phyloP scores from a whole-genome alignment of 2,329 filamentous ascomycete species.

The Acrodontium crateriforme region DNA sequence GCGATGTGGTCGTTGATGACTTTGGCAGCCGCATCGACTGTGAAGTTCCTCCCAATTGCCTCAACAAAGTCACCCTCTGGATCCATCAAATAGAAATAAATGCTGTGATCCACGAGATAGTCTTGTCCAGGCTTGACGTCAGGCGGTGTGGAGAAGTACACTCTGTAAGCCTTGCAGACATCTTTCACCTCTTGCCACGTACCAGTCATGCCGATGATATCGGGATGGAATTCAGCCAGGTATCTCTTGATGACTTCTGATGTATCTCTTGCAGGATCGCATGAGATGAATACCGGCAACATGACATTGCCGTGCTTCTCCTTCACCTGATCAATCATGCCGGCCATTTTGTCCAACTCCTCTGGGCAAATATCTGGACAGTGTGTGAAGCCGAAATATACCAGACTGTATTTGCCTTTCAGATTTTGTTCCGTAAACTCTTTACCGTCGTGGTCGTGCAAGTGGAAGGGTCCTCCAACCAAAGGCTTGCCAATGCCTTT shows the following conservation, averaged over 20 bases:
- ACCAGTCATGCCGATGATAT: slow-evolving; percentile 78
- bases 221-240: slow-evolving; percentile 76
- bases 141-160: slow-evolving; percentile 90
- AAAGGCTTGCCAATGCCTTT: slow-evolving; percentile 90
- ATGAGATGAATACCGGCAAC: slow-evolving; percentile 81
- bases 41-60: slow-evolving; percentile 88
- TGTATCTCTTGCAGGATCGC: slow-evolving; percentile 83
- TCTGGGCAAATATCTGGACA: slow-evolving; percentile 98
- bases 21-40: slow-evolving; percentile 68
- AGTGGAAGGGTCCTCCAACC: slow-evolving; percentile 74
- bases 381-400: slow-evolving; percentile 97
- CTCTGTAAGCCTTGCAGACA: slow-evolving; percentile 87
- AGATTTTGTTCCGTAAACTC: slow-evolving; percentile 66
- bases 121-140: slow-evolving; percentile 86
- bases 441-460: slow-evolving; percentile 70
- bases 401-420: slow-evolving; percentile 73
- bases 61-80: slow-evolving; percentile 97
- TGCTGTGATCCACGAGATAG: slow-evolving; percentile 96
- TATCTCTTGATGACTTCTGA: slow-evolving; percentile 75
- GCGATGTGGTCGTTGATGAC: slow-evolving; percentile 78
- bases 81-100: slow-evolving; percentile 99
- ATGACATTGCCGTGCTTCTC: slow-evolving; percentile 39
- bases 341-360: slow-evolving; percentile 98
- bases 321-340: slow-evolving; percentile 64
- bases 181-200: slow-evolving; percentile 88